Conservation (phyloP, 1,284 basidiomycete species). For the Earliella scabrosa region DNA sequence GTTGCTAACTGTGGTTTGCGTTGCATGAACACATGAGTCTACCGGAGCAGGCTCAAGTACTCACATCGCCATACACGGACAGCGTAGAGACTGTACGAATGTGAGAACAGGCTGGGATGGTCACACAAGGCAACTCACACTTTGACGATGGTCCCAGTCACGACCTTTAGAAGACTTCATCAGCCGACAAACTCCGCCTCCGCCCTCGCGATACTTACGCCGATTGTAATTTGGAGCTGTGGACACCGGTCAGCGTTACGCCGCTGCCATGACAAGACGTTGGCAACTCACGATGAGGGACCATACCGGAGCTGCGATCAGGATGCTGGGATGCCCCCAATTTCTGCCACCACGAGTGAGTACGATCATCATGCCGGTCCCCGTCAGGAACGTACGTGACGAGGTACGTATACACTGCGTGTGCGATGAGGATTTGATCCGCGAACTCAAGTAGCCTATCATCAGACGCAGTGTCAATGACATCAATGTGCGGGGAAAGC, state of each 20-base stretch:
- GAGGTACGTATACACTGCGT: slow-evolving; percentile 59
- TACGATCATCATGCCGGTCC: not conserved
- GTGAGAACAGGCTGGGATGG: not conserved
- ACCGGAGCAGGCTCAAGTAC: slow-evolving; percentile 21
- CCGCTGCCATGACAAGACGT: not conserved
- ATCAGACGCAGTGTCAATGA: slow-evolving; percentile 1
- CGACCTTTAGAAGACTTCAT: slow-evolving; percentile 42
- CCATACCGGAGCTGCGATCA: slow-evolving; percentile 55
- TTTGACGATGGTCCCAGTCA: slow-evolving; percentile 66
- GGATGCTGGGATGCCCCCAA: slow-evolving; percentile 45
- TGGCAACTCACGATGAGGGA: slow-evolving; percentile 51
- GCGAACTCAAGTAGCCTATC: slow-evolving; percentile 52
- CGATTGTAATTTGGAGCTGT: slow-evolving; percentile 60
- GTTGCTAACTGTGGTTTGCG: slow-evolving; percentile 53
- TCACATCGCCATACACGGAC: slow-evolving; percentile 74
- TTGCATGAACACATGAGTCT: not conserved
- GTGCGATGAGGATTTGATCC: slow-evolving; percentile 59
- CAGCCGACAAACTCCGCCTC: not conserved
- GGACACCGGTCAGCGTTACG: not conserved
- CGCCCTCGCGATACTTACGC: slow-evolving; percentile 45
- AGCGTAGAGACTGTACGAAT: slow-evolving; percentile 53
- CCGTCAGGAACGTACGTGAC: slow-evolving; percentile 20
- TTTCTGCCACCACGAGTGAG: slow-evolving; percentile 42
- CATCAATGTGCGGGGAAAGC: not conserved
- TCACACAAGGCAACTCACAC: slow-evolving; percentile 46